Percentiles rank a stretch among this genome's conserved stretches.
Evolutionary conservation across 108 stramenopile species (phyloP).

Genomic region (Stephanodiscus minutulus): DNA sequence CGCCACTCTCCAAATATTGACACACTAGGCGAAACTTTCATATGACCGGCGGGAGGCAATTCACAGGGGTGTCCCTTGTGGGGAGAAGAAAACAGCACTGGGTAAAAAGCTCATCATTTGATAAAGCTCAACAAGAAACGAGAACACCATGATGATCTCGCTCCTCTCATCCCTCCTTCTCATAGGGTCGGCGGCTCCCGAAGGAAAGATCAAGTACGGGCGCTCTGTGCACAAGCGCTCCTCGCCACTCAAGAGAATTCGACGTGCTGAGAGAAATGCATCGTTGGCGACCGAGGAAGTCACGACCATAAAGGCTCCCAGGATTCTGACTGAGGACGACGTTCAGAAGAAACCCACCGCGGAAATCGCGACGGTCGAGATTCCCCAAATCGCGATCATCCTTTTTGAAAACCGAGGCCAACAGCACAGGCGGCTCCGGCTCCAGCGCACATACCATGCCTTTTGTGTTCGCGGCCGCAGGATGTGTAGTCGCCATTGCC

Average conservation of each 20-base stretch:
- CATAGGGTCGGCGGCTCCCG: background rate
- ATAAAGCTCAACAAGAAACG: background rate
- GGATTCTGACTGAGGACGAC: too few relatives aligned
- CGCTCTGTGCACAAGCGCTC: conserved; percentile 6
- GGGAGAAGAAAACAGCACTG: too few relatives aligned
- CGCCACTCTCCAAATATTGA: too few relatives aligned
- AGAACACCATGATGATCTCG: background rate
- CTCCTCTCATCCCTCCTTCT: conserved; percentile 8
- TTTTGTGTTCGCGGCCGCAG: background rate
- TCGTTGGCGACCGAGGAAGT: background rate
- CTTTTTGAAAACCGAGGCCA: background rate
- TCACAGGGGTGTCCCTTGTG: too few relatives aligned
- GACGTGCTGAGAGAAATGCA: background rate
- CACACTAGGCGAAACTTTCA: too few relatives aligned
- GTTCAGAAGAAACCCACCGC: too few relatives aligned
- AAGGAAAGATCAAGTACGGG: background rate
- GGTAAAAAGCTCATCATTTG: background rate
- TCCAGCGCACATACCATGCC: background rate
- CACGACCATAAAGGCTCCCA: background rate
- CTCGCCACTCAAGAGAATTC: background rate
- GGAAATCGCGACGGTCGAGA: too few relatives aligned
- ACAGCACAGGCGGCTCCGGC: background rate
- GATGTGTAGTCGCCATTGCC: conserved; percentile 14
- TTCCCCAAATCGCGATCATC: background rate
- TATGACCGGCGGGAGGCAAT: too few relatives aligned